Conservation (phyloP, 768 basidiomycete genomes). For the Trametes gibbosa region DNA sequence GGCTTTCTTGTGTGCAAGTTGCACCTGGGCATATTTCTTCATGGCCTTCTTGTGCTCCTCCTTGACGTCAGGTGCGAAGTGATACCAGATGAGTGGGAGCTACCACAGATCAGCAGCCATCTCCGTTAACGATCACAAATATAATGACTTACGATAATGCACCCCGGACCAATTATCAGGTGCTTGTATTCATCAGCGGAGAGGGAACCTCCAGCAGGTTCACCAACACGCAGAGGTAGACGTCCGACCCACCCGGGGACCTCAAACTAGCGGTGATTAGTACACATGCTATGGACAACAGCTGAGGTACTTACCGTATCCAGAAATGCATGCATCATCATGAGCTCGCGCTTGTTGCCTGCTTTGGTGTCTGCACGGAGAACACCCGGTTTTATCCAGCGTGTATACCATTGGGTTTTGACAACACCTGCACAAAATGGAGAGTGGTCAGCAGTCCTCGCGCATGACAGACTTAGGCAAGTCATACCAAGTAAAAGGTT, state of each 20-base stretch:
- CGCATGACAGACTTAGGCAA: background rate
- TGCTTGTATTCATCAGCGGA: background rate
- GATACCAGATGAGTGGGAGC: background rate
- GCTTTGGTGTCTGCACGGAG: background rate
- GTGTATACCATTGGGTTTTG: background rate
- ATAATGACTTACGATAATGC: background rate
- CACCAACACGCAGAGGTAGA: background rate
- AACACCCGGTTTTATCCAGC: background rate
- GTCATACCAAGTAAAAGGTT: background rate
- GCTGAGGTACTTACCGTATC: background rate
- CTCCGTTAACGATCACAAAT: too few species aligned
- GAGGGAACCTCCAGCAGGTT: background rate
- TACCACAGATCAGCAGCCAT: too few species aligned
- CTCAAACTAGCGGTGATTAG: too few species aligned
- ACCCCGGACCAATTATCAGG: background rate
- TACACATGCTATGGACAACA: too few species aligned
- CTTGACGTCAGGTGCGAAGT: background rate
- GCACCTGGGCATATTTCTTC: background rate
- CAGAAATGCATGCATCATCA: background rate
- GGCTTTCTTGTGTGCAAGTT: background rate
- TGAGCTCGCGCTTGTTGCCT: background rate
- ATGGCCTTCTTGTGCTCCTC: background rate
- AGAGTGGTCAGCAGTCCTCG: background rate
- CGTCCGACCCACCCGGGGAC: background rate
- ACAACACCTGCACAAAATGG: background rate